A percentile compares a stretch with the other conserved stretches of the same genome.
Evolutionary conservation across 2,329 filamentous ascomycete genomes (phyloP).

Genomic region (Pestalotiopsis sp.): DNA sequence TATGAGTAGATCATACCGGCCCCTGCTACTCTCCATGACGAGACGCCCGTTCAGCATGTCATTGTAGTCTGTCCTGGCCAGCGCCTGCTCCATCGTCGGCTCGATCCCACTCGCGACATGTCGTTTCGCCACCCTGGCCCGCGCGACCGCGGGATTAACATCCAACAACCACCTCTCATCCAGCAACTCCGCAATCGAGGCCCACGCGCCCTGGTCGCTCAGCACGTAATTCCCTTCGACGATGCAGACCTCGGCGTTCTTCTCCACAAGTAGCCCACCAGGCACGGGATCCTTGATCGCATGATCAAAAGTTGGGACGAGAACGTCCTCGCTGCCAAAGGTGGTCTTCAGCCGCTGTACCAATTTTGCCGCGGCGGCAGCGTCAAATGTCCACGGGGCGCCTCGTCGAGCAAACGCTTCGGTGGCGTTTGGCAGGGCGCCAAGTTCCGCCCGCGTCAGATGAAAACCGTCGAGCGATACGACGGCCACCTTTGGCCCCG

Average conservation of each 20-base stretch:
- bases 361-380: constrained; percentile 22
- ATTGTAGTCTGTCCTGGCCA: constrained; percentile 39
- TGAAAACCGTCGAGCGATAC: constrained; percentile 34
- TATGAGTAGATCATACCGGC: not conserved
- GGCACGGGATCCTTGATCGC: constrained; percentile 25
- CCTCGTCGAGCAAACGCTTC: constrained; percentile 35
- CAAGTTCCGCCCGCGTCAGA: constrained; percentile 26
- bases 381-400: constrained; percentile 37
- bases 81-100: constrained; percentile 34
- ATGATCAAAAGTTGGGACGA: constrained; percentile 27
- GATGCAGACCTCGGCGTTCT: constrained; percentile 21
- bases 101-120: constrained; percentile 45
- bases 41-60: constrained; percentile 37
- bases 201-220: constrained; percentile 34
- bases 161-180: constrained; percentile 46
- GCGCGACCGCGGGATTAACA: constrained; percentile 37
- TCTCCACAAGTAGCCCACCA: constrained; percentile 18
- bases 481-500: constrained; percentile 19
- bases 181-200: constrained; percentile 33
- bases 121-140: constrained; percentile 38
- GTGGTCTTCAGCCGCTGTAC: constrained; percentile 19
- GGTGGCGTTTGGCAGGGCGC: constrained; percentile 30
- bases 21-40: constrained; percentile 3
- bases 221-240: constrained; percentile 32
- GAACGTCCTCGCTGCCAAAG: constrained; percentile 12